A percentile compares a stretch with the other conserved stretches of the same genome.
Evolutionary conservation across 176 grass and related monocot genomes (phyloP).

Genomic region (Musa itinerans): DNA sequence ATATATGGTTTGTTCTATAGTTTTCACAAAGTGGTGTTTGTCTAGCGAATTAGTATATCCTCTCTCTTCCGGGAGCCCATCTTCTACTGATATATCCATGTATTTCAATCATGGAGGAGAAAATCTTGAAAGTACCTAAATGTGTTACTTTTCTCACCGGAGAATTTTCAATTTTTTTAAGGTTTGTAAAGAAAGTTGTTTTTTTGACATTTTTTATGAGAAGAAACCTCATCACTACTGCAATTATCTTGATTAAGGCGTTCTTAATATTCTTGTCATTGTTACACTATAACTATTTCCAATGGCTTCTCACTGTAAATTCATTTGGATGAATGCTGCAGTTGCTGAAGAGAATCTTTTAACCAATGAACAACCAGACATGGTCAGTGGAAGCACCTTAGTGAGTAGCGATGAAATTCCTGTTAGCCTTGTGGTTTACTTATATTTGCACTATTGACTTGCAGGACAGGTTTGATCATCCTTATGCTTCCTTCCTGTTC

Average conservation of each 20-base stretch:
- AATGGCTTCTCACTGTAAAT: not conserved
- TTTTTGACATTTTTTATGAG: not conserved
- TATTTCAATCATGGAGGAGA: too few relatives aligned
- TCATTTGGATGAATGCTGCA: conserved; percentile 19
- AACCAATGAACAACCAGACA: conserved; percentile 50
- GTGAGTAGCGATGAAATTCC: not conserved
- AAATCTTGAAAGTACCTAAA: too few relatives aligned
- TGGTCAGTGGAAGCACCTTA: conserved; percentile 28
- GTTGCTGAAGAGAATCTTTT: conserved; percentile 86
- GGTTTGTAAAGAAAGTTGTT: too few relatives aligned
- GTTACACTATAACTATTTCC: conserved; percentile 2
- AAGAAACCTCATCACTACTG: conserved; percentile 6
- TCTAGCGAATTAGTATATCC: too few relatives aligned
- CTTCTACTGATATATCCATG: too few relatives aligned
- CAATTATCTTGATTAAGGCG: not conserved
- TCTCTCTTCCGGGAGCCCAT: too few relatives aligned
- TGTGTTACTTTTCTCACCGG: too few relatives aligned
- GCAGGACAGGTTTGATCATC: conserved; percentile 81
- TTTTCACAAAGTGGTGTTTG: too few relatives aligned
- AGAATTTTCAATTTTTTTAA: too few relatives aligned
- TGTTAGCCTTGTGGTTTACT: conserved; percentile 5
- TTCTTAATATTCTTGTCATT: not conserved
- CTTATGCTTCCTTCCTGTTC: conserved; percentile 79
- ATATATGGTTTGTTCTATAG: too few relatives aligned
- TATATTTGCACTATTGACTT: conserved; percentile 4